Base-by-base conservation (phyloP, 805 yeast genomes). In the Candida parachauliodes region DNA sequence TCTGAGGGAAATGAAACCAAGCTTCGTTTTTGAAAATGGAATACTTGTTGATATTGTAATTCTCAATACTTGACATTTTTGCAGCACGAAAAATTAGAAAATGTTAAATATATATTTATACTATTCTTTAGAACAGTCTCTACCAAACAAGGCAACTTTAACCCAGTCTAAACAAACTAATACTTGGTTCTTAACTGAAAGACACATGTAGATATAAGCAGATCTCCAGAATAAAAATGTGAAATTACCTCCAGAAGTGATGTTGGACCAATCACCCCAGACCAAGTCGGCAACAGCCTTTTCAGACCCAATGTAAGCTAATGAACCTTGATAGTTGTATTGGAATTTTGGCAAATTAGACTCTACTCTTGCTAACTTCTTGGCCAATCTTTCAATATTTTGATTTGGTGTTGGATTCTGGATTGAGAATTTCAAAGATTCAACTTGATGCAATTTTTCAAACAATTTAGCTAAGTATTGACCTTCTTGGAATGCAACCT, bases 401-500 rank as follows among this genome's bases (percentile, higher is more conserved):
- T 66, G 73, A 26, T 59, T 62, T 8, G 66, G 55, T 42, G 66
- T 65, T 5, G 70, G 62, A 40, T 60, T 52, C 35, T 56, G 47
- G 30, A 76, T 53, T 39, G 67, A 65, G 47, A 58, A 73, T 52
- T 79, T 68, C 44, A 77, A 55, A 29, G 76, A 69, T 37, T 83
- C 88, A 41, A 81, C 69, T 50, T 76, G 76, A 50, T 81, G 70
- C 51, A 79, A 63, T 50, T 73, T 81, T 57, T 76, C 74, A 61
- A 89, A 83, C 48, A 80, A 77, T 23, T 70, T 67, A 40, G 89
- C 93, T 49, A 89, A 75, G 65, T 77, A 89, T 40, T 73, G 70
- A 60, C 96, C 97, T 66, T 89, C 87, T 72, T 89, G 97, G 67
- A 88, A 80, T 28, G 98, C 98, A 39, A 88, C 97, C 73, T 89